Evolutionary conservation across 495 filamentous ascomycete genomes (phyloP).

Genomic region (Xylaria flabelliformis): DNA sequence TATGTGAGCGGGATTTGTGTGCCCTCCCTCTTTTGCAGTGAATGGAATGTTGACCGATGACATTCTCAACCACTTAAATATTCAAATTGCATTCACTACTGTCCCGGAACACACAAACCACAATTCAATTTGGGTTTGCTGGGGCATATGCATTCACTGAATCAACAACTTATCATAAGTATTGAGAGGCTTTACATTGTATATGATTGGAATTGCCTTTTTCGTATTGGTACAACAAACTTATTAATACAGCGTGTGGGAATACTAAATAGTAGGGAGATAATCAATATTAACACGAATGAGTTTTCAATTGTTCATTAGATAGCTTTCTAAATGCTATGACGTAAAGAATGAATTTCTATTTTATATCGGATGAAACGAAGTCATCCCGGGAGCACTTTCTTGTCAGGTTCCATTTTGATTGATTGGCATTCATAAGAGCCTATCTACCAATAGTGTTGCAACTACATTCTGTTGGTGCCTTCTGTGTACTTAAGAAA

Average conservation of each 20-base stretch:
- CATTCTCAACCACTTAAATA: not conserved
- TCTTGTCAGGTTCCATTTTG: no score
- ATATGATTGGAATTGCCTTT: no score
- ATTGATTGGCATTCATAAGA: not conserved
- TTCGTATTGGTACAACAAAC: not conserved
- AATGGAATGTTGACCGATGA: not conserved
- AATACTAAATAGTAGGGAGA: not conserved
- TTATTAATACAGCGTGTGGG: not conserved
- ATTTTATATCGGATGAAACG: no score
- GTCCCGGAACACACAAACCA: not conserved
- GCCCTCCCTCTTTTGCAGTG: not conserved
- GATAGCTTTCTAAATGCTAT: not conserved
- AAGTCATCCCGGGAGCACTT: no score
- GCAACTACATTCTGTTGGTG: not conserved
- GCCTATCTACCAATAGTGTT: not conserved
- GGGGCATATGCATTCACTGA: not conserved
- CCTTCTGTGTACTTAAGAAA: not conserved
- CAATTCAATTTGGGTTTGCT: not conserved
- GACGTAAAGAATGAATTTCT: not conserved
- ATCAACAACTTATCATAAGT: not conserved
- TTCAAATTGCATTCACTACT: not conserved
- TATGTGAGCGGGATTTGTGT: not conserved
- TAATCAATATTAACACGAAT: not conserved
- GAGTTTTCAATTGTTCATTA: not conserved
- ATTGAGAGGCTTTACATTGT: not conserved